Conservation (phyloP, 2,329 filamentous ascomycete genomes). For the Proliferodiscus dingleyae region DNA sequence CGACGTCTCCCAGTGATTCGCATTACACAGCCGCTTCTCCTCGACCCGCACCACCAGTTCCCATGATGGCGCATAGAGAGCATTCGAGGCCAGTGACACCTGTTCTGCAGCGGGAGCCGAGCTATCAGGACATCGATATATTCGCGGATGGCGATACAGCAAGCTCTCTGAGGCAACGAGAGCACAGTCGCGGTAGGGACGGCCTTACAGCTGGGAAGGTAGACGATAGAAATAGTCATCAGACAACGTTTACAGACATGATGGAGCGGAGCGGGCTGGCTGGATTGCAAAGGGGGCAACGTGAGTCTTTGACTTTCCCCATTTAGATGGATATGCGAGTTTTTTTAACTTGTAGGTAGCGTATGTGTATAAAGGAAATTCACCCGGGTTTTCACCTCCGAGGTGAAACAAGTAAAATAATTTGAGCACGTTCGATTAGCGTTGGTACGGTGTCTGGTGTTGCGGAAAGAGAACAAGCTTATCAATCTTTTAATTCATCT, state of each 20-base stretch:
- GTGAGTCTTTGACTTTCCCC: slow-evolving; percentile 19
- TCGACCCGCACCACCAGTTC: slow-evolving; percentile 8
- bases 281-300: slow-evolving; percentile 31
- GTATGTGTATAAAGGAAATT: slow-evolving; percentile 13
- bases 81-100: slow-evolving; percentile 29
- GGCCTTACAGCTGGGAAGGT: neutral
- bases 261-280: slow-evolving; percentile 43
- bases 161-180: slow-evolving; percentile 20
- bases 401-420: no score
- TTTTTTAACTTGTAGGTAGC: slow-evolving; percentile 3
- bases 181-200: neutral
- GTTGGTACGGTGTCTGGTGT: no score
- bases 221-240: slow-evolving; percentile 16
- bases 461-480: no score
- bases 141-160: slow-evolving; percentile 46
- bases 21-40: neutral
- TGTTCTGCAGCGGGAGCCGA: slow-evolving; percentile 38
- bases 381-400: neutral
- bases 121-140: slow-evolving; percentile 47
- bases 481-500: no score
- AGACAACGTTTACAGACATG: slow-evolving; percentile 48
- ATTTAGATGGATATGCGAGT: neutral
- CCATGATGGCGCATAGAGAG: slow-evolving; percentile 7
- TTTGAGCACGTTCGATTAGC: no score
- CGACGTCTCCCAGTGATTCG: neutral